phyloP scores from a whole-genome alignment of 2,329 filamentous ascomycete species.

The Incumbomyces delicatus region DNA sequence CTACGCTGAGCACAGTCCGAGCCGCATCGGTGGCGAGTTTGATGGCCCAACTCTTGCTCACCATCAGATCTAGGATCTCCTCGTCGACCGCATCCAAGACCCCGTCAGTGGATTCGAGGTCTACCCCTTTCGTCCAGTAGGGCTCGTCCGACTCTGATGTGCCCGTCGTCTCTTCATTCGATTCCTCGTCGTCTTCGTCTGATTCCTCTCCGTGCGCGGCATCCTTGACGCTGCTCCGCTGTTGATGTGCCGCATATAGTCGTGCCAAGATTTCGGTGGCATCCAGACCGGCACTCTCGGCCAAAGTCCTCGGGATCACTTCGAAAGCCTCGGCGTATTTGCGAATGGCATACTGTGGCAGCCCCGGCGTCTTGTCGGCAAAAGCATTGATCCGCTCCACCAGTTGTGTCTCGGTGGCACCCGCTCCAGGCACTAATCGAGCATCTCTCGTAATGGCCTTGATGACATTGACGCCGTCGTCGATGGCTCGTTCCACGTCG shows the following conservation, averaged over 20 bases:
- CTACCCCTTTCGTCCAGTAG: slow-evolving; percentile 83
- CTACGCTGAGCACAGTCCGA: slow-evolving; percentile 85
- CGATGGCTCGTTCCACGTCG: slow-evolving; percentile 90
- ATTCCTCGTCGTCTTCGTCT: slow-evolving; percentile 24
- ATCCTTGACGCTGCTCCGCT: slow-evolving; percentile 17
- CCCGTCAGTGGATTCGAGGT: slow-evolving; percentile 84
- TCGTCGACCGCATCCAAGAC: slow-evolving; percentile 76
- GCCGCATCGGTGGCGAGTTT: slow-evolving; percentile 92
- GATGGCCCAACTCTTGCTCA: slow-evolving; percentile 93
- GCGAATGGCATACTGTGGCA: slow-evolving; percentile 92
- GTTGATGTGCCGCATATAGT: slow-evolving; percentile 85
- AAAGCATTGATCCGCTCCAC: slow-evolving; percentile 84
- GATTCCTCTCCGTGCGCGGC: slow-evolving; percentile 14
- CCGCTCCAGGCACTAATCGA: slow-evolving; percentile 83
- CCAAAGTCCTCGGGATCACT: slow-evolving; percentile 85
- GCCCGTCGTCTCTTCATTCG: slow-evolving; percentile 27
- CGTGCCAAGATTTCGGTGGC: slow-evolving; percentile 92
- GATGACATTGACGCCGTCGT: slow-evolving; percentile 96
- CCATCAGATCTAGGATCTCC: slow-evolving; percentile 84
- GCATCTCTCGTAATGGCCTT: slow-evolving; percentile 95
- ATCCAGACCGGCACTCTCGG: slow-evolving; percentile 89
- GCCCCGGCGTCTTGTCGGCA: slow-evolving; percentile 83
- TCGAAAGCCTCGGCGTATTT: slow-evolving; percentile 98
- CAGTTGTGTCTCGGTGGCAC: slow-evolving; percentile 87
- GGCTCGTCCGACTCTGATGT: slow-evolving; percentile 56